A percentile compares a stretch with the other conserved stretches of the same genome.
These are phyloP conservation scores for Lepiota venenata DNA, from an alignment of 768 basidiomycete genomes.

Conservation along the genomic window DNA sequence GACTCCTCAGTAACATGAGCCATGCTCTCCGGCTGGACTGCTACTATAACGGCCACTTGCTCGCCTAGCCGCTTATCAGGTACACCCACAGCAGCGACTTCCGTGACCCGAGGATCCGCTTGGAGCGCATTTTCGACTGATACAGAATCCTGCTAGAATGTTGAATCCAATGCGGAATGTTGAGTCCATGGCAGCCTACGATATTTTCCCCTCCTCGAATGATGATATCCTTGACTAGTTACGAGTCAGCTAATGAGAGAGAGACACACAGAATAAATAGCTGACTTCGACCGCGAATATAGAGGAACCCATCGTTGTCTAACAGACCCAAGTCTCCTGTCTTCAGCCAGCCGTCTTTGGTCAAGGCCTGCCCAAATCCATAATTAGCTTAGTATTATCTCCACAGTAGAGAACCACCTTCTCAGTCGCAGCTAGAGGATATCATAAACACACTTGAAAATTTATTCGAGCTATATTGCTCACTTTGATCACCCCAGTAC, in stretches of 20 bases:
- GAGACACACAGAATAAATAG: not conserved
- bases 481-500: constrained; percentile 49
- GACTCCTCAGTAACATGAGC: constrained; percentile 38
- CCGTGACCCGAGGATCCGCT: constrained; percentile 37
- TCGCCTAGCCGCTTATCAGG: constrained; percentile 48
- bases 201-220: constrained; percentile 57
- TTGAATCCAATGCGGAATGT: not conserved
- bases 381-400: too few species aligned
- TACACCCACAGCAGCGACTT: constrained; percentile 48
- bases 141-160: constrained; percentile 31
- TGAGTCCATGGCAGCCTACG: constrained; percentile 24
- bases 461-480: not conserved
- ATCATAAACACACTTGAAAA: not conserved
- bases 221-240: constrained; percentile 48
- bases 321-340: constrained; percentile 42
- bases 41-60: constrained; percentile 43
- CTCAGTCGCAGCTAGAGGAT: constrained; percentile 22
- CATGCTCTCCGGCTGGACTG: constrained; percentile 33
- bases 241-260: not conserved
- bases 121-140: constrained; percentile 53
- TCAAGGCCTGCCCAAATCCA: constrained; percentile 17
- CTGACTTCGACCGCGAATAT: constrained; percentile 41
- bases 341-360: constrained; percentile 47
- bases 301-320: constrained; percentile 48
- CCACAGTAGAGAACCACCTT: constrained; percentile 13